phyloP scores from a whole-genome alignment of 441 rosid species.

The Jatropha multifida region DNA sequence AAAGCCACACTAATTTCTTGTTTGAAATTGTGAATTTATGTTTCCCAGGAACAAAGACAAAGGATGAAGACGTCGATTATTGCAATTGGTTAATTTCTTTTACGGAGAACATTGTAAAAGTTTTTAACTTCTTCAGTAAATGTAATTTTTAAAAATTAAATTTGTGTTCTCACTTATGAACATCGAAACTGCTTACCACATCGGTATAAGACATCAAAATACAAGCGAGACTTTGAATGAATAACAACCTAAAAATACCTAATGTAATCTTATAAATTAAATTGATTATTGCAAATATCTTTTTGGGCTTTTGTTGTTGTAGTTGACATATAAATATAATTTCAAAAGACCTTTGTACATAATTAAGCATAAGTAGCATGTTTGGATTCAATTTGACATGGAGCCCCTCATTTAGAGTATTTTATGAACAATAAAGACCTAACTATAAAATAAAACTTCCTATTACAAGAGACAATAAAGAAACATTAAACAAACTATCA shows the following conservation, averaged over 20 bases:
- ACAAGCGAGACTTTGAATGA: not conserved
- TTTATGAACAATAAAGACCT: not conserved
- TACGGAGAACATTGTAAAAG: too few relatives aligned
- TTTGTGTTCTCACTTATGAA: too few relatives aligned
- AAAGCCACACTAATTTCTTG: not conserved
- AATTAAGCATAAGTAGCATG: not conserved
- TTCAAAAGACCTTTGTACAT: not conserved
- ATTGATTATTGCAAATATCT: too few relatives aligned
- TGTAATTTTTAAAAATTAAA: too few relatives aligned
- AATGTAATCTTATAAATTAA: not conserved
- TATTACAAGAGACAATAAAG: not conserved
- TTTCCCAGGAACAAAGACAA: not conserved
- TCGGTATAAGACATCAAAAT: not conserved
- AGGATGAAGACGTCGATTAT: not conserved
- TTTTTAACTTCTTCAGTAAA: too few relatives aligned
- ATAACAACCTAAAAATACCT: not conserved
- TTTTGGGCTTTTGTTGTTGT: not conserved
- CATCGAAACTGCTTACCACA: too few relatives aligned
- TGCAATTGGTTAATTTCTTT: too few relatives aligned
- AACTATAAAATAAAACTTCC: not conserved
- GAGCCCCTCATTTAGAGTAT: not conserved
- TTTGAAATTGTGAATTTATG: not conserved
- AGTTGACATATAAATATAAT: not conserved
- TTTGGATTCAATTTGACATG: not conserved
- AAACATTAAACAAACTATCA: not conserved